Base-by-base conservation (phyloP, 179 eudicot genomes). In the Beta lomatogona region DNA sequence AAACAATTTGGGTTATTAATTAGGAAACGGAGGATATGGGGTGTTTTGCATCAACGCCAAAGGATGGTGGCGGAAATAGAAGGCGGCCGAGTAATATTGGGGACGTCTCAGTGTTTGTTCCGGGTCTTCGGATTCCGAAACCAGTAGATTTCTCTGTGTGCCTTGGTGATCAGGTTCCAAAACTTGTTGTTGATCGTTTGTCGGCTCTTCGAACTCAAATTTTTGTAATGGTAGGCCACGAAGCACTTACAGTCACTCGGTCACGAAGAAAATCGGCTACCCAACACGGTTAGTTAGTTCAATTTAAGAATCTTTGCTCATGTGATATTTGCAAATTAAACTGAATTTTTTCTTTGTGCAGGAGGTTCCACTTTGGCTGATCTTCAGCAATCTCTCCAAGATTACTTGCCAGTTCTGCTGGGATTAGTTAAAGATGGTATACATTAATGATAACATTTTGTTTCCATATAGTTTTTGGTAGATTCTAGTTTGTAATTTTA, bases 391-490 rank as follows among this genome's bases (percentile, higher is more conserved):
- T 97, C 98, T 53, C 93, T 96, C 77, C 92, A 92, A 82, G 98
- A 96, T 87, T 96, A 96, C 88, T 84, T 96, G 87, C 96, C 96
- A 6, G 94, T 94, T 85, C 91, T 96, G 73, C 76, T 96, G 75
- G 99, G 99, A 82, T 82, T 96, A 86, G 99, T 94, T 86, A 94
- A 91, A 91, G 97, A 94, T 84, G 99, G 99, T 94, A 94, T 84
- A 67, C 25, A 50, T 76, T 60, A 22, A 66, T 36, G 41, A 36
- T 36, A 12, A 5, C 69, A 16, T 19, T 46, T 59, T 53, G 36
- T 65, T 63, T 57, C 59, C 25, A 18, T 55, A 55, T 5, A n/a
- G 12, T 11, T 78, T 48, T 36, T 21, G 22, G 61, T 73, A 21
- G 22, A 74, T 48, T 53, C 25, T 53, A 54, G 10, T 53, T 73